These are phyloP conservation scores for Euphorbia tirucalli DNA, from an alignment of 345 rosid genomes.

Conservation along the genomic window DNA sequence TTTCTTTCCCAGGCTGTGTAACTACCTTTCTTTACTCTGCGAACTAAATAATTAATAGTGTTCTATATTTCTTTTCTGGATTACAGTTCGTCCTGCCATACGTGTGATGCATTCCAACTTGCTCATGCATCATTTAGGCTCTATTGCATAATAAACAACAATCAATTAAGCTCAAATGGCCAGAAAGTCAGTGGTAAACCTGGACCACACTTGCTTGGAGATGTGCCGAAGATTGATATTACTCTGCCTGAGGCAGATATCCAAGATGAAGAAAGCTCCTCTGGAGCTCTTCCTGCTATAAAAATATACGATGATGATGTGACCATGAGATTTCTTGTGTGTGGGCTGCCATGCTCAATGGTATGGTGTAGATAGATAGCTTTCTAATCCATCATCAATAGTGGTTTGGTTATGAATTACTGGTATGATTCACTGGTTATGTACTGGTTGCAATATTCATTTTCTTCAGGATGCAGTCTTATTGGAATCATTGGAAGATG, in stretches of 20 bases:
- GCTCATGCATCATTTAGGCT: conserved; percentile 86
- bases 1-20: no score
- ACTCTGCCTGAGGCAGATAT: conserved; percentile 54
- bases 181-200: conserved; percentile 44
- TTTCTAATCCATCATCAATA: conserved; percentile 14
- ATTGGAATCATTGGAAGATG: conserved; percentile 80
- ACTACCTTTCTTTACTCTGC: neutral
- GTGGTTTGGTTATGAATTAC: conserved; percentile 20
- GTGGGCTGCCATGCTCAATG: conserved; percentile 62
- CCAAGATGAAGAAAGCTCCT: conserved; percentile 71
- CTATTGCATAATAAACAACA: conserved; percentile 53
- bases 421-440: conserved; percentile 8
- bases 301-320: conserved; percentile 96
- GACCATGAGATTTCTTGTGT: conserved; percentile 78
- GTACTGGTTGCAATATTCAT: conserved; percentile 20
- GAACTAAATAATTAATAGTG: neutral
- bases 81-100: conserved; percentile 86
- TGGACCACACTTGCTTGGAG: conserved; percentile 85
- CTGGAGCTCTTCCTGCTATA: conserved; percentile 72
- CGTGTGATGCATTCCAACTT: conserved; percentile 89
- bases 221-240: conserved; percentile 78
- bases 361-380: conserved; percentile 37
- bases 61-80: conserved; percentile 11
- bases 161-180: conserved; percentile 35
- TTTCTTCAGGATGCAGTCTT: conserved; percentile 60